Percentiles rank a stretch among this genome's conserved stretches.
phyloP scores from a whole-genome alignment of 164 flowering plant species.

The Hamamelis virginiana region DNA sequence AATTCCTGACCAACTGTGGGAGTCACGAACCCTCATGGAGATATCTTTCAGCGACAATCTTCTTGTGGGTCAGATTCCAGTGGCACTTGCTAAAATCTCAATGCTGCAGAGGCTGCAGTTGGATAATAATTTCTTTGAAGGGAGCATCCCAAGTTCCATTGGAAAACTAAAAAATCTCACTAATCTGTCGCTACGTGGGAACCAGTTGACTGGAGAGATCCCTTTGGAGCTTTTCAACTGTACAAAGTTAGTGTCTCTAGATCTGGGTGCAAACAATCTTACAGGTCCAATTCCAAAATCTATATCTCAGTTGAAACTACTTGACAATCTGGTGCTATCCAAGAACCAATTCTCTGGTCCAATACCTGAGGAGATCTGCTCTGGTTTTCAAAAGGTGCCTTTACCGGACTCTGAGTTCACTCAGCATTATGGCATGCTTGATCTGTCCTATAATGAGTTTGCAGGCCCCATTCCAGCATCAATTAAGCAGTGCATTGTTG shows the following conservation, averaged over 20 bases:
- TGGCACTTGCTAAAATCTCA: constrained; percentile 22
- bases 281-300: constrained; percentile 44
- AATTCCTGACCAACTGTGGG: constrained; percentile 54
- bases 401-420: constrained; percentile 59
- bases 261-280: constrained; percentile 50
- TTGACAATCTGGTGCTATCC: constrained; percentile 55
- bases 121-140: constrained; percentile 52
- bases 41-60: constrained; percentile 43
- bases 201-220: constrained; percentile 43
- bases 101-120: constrained; percentile 42
- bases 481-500: constrained; percentile 42
- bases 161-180: constrained; percentile 56
- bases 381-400: constrained; percentile 54
- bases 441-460: constrained; percentile 53
- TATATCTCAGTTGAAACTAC: constrained; percentile 44
- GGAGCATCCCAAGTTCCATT: constrained; percentile 47
- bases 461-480: constrained; percentile 52
- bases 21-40: constrained; percentile 57
- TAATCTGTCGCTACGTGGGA: constrained; percentile 57
- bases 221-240: constrained; percentile 54
- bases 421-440: constrained; percentile 73
- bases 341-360: constrained; percentile 50
- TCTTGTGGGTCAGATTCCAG: constrained; percentile 46
- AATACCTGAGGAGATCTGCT: constrained; percentile 61
- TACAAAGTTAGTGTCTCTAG: constrained; percentile 47